Evolutionary conservation across 2,329 filamentous ascomycete species (phyloP), one percentile per base, ranked within the genome.

Genomic region (Cordyceps militaris): DNA sequence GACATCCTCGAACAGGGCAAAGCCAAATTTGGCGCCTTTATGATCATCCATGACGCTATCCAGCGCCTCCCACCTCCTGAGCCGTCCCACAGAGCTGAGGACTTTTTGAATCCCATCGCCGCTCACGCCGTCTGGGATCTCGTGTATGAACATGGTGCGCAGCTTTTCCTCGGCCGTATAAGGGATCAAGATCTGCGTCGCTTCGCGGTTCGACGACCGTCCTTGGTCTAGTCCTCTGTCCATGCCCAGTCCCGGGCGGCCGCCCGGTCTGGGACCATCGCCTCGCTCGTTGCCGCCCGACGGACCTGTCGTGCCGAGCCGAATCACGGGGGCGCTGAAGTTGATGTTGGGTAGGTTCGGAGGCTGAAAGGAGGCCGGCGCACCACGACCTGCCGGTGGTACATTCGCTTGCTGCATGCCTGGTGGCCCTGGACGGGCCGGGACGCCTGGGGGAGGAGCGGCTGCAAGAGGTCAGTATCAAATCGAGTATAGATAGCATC

Each of bases 311-410:
- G 91, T 93, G 43, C 93, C 94, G 47, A 99, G 82, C 57, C 94
- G 89, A 68, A 99, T 97, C 60, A 97, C 91, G 58, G 93, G 92
- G 36, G 94, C 94, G 67, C 89, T 96, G 78, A 97, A 96, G 77
- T 99, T 97, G 78, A 99, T 96, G 71, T 96, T 95, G 53, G 93
- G 91, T 81, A 97, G 89, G 69, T 94, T 96, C 50, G 91, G 85
- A 76, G 95, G 89, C 74, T 96, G 97, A 72, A 85, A 90, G 59
- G 86, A 78, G 61, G 90, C 91, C 63, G 96, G 85, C 67, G 84
- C 86, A 72, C 83, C 89, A 78, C 89, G 86, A 76, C 86, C 89
- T 76, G 88, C 82, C 77, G 89, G 88, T 66, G 86, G 81, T 70
- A 80, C 79, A 72, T 83, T 89, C 68, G 84, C 79, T 77, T 88